These are phyloP conservation scores for Backusella psychrophila DNA, from an alignment of 192 early-diverging fungal genomes.

Conservation along the genomic window DNA sequence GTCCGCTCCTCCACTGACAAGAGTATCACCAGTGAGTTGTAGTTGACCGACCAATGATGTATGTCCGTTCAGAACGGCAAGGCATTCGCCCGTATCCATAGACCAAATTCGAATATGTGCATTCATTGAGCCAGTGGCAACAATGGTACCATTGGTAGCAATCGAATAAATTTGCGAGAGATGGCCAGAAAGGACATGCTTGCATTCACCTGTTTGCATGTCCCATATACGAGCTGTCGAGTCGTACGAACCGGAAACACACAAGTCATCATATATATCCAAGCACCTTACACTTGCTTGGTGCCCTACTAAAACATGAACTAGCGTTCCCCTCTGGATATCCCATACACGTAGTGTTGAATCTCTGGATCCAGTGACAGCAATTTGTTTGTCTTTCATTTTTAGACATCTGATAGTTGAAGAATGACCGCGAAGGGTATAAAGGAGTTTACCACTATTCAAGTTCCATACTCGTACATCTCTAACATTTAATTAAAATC, in stretches of 20 bases:
- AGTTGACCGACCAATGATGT: constrained; percentile 87
- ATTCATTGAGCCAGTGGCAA: constrained; percentile 94
- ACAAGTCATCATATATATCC: constrained; percentile 74
- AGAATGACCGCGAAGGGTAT: constrained; percentile 92
- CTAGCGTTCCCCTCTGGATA: constrained; percentile 57
- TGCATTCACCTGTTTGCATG: constrained; percentile 64
- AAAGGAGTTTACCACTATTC: constrained; percentile 75
- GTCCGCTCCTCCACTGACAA: constrained; percentile 95
- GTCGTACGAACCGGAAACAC: constrained; percentile 94
- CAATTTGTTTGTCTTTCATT: constrained; percentile 62
- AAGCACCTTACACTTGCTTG: constrained; percentile 88
- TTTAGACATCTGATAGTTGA: constrained; percentile 94
- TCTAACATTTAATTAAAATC: constrained; percentile 22
- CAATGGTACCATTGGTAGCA: constrained; percentile 76
- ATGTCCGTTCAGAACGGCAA: constrained; percentile 89
- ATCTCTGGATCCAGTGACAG: constrained; percentile 92
- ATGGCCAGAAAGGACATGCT: constrained; percentile 81
- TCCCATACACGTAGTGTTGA: constrained; percentile 92
- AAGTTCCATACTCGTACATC: constrained; percentile 95
- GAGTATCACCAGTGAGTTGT: constrained; percentile 45
- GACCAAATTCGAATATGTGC: constrained; percentile 91
- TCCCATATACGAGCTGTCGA: constrained; percentile 91
- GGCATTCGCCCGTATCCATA: constrained; percentile 67
- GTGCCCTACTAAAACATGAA: constrained; percentile 83
- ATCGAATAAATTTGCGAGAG: constrained; percentile 92